Conservation (phyloP, 768 basidiomycete species). For the Auriscalpium orientale region DNA sequence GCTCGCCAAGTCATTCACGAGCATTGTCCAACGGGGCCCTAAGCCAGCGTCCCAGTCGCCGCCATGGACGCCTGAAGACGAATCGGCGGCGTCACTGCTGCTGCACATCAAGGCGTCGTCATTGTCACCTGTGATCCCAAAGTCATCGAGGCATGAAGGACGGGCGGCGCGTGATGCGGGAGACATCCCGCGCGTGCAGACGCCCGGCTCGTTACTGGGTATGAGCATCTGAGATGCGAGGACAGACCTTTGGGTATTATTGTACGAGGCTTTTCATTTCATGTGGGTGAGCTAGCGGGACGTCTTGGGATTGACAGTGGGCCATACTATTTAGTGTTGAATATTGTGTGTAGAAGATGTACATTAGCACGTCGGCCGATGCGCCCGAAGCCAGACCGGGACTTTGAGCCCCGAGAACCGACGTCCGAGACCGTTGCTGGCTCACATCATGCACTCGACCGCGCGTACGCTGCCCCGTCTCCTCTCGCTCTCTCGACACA, state of each 20-base stretch:
- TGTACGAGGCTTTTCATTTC: too few relatives aligned
- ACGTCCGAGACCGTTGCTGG: neutral
- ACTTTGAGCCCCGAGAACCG: neutral
- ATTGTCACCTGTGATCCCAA: neutral
- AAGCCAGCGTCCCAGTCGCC: constrained; percentile 3
- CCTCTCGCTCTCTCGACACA: neutral
- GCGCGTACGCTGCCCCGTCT: constrained; percentile 1
- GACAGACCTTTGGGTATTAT: neutral
- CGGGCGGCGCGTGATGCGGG: neutral
- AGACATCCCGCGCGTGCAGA: constrained; percentile 10
- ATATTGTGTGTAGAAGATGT: neutral
- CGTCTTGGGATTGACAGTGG: too few relatives aligned
- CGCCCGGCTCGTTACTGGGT: constrained; percentile 14
- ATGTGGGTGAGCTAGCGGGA: too few relatives aligned
- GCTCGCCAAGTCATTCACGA: neutral
- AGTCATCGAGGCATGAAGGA: neutral
- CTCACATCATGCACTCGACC: constrained; percentile 3
- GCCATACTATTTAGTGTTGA: too few relatives aligned
- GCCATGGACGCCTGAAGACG: constrained; percentile 15
- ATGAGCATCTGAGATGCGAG: constrained; percentile 3
- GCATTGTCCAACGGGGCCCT: neutral
- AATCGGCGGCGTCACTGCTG: constrained; percentile 13
- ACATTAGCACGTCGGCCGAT: neutral
- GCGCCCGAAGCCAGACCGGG: neutral
- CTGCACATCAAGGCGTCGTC: constrained; percentile 12